Base-by-base conservation (phyloP, 73 alveolate species). In the Paramecium biaurelia region DNA sequence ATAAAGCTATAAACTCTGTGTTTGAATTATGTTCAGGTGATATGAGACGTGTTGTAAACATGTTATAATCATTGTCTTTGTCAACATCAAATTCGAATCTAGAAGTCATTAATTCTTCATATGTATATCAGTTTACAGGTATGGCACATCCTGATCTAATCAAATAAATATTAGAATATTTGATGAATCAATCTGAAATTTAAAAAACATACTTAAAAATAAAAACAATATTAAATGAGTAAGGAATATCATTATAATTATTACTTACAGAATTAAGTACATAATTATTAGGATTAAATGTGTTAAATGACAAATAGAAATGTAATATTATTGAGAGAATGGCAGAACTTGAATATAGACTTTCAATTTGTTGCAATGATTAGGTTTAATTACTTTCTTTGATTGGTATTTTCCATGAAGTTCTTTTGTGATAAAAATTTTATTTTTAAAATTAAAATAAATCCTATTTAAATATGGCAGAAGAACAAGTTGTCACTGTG, bases 11-110 rank as follows among this genome's bases (percentile, higher is more conserved):
- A 21, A 82, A 92, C 32, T 86, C 95, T 28, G 92, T 98, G 35
- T 95, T 97, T 86, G 96, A 95, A 56, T 95, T 96, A 4, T 82
- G 97, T 5, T 95, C 96, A 30, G 99, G 99, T 53, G 99, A 98
- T 93, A 92, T 98, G 56, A 93, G 99, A 92, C 92, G 96, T 70
- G 93, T 98, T 92, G 95, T 98, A 37, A 98, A 95, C 57, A 93
- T 95, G 63, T 95, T 98, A 84, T 96, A 98, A 76, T 98, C 99
- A 26, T 47, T 47, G 24, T 47, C 59, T 47, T 47, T 47, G 59
- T 47, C 59, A 0, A 47, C 23, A 12, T 47, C 20, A n/a, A 47
- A 47, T 47, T 47, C 59, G 0, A 47, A 47, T 47, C 8, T 47
- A n/a, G 59, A 47, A 15, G 59, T 47, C 59, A 47, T 70, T 8